phyloP scores from a whole-genome alignment of 257 asterid genomes.

The Fraxinus anomala region DNA sequence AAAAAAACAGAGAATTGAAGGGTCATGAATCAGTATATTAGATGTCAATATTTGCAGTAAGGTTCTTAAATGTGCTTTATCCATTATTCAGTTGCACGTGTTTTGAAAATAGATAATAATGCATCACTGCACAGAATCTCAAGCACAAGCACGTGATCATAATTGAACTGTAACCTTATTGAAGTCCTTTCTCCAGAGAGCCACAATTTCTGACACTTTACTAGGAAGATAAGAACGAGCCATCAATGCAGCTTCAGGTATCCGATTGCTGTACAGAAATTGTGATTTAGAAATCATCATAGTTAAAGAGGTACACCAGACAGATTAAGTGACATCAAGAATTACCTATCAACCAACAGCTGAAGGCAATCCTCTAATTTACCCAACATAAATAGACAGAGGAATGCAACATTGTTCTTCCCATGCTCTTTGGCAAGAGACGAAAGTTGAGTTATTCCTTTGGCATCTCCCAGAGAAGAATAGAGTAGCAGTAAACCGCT shows the following conservation, averaged over 20 bases:
- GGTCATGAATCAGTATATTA: neutral
- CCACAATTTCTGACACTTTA: slow-evolving; percentile 92
- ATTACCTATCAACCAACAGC: slow-evolving; percentile 87
- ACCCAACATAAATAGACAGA: too few relatives aligned
- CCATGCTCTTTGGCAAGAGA: slow-evolving; percentile 84
- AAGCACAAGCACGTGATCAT: neutral
- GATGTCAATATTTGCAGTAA: neutral
- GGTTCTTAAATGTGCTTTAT: neutral
- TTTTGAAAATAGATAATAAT: slow-evolving; percentile 21
- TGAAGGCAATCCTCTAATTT: slow-evolving; percentile 93
- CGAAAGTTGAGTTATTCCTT: slow-evolving; percentile 73
- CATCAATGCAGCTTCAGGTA: slow-evolving; percentile 99
- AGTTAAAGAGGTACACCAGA: slow-evolving; percentile 24
- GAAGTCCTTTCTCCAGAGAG: slow-evolving; percentile 94
- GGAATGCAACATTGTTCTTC: slow-evolving; percentile 92
- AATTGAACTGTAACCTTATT: slow-evolving; percentile 57
- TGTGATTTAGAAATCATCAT: slow-evolving; percentile 21
- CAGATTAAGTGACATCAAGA: slow-evolving; percentile 18
- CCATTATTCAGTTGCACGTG: slow-evolving; percentile 5
- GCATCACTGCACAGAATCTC: neutral
- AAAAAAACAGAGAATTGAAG: neutral
- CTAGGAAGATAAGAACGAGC: slow-evolving; percentile 99
- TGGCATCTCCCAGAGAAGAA: slow-evolving; percentile 85
- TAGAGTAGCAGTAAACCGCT: slow-evolving; percentile 88
- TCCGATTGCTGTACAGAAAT: slow-evolving; percentile 76